Conservation (phyloP, 2,329 filamentous ascomycete genomes). For the Colletotrichum sp. region DNA sequence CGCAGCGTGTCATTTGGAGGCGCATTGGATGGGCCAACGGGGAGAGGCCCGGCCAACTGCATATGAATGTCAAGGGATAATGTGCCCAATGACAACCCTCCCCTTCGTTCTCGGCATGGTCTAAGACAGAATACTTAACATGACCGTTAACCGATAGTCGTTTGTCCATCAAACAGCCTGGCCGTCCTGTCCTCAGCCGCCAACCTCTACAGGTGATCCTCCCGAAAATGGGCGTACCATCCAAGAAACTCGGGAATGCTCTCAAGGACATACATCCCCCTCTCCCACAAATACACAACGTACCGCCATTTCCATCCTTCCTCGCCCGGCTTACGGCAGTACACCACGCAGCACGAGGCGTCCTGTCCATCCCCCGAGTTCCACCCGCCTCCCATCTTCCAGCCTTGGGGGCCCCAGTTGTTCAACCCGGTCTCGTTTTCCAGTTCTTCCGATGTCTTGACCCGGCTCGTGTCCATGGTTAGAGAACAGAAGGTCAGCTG, state of each 20-base stretch:
- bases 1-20: neutral
- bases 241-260: neutral
- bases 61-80: neutral
- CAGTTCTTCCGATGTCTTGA: neutral
- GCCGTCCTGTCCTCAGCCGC: neutral
- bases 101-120: neutral
- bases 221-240: accelerated
- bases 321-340: neutral
- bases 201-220: neutral
- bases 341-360: neutral
- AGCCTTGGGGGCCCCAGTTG: neutral
- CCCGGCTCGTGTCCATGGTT: neutral
- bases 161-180: neutral
- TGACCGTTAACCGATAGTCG: neutral
- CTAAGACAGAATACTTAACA: neutral
- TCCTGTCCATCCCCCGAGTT: neutral
- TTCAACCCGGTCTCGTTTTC: accelerated
- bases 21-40: neutral
- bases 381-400: neutral
- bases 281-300: neutral
- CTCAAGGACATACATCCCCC: neutral
- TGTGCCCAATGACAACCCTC: neutral
- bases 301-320: neutral
- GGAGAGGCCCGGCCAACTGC: neutral
- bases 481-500: neutral